Base-by-base conservation (phyloP, 768 basidiomycete species). In the Mycena rosella region DNA sequence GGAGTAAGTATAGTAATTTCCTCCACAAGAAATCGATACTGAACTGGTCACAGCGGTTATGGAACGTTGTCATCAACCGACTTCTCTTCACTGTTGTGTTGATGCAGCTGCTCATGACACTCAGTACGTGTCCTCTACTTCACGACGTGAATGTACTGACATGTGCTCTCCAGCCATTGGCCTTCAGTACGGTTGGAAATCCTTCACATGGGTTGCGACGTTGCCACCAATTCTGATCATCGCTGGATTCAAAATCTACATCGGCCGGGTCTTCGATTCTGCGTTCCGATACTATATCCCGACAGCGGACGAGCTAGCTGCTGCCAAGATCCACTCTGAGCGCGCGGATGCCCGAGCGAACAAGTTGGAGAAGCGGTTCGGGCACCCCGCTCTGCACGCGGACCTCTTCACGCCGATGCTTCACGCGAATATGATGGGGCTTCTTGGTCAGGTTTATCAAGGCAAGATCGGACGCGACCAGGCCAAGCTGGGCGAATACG, bases 11-110 rank as follows among this genome's bases (percentile, higher is more conserved):
- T n/a, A n/a, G n/a, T n/a, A n/a, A n/a, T 44, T 61, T 27, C 60
- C 42, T 2, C 45, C 53, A 10, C 38, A 4, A 15, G 17, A 40
- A 5, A 4, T 18, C 38, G 13, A 40, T 40, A 36, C 60, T 54
- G 38, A 59, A 56, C 36, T 44, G 36, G 24, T 58, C 63, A 2
- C 72, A 96, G 94, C 92, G 95, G 22, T 82, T 97, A 71, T 98
- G 96, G 96, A 98, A 98, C 74, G 89, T 95, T n/a, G 86, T 94
- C 51, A 84, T 95, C 79, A 99, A 99, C 78, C 90, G 98, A 59
- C 81, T 99, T 26, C 80, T 99, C 17, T 82, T 89, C 64, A 91
- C 88, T 36, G 86, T 92, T 7, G 76, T 96, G 27, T 79, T 98
- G 72, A 98, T 98, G 96, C 96, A 98, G 74, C 72, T 87, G 45